phyloP scores from a whole-genome alignment of 192 early-diverging fungal genomes.

The Coemansia erecta region DNA sequence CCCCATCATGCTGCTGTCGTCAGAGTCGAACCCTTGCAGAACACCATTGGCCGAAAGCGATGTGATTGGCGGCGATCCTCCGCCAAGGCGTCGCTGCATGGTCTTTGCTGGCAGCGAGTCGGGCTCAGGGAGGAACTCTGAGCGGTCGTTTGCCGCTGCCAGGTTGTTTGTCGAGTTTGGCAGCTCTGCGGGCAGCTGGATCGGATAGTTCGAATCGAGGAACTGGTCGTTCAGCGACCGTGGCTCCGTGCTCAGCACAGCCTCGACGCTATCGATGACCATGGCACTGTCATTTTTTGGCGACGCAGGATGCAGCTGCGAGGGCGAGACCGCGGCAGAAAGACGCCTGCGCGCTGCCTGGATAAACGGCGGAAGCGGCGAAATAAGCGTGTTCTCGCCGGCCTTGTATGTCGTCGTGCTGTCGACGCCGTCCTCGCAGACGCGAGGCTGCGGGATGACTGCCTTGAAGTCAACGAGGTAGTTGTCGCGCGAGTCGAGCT shows the following conservation, averaged over 20 bases:
- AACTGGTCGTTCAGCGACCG: conserved; percentile 53
- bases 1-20: conserved; percentile 24
- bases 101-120: conserved; percentile 42
- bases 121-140: conserved; percentile 50
- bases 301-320: conserved; percentile 16
- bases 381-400: conserved; percentile 35
- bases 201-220: conserved; percentile 51
- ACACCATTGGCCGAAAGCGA: conserved; percentile 2
- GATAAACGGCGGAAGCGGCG: conserved; percentile 42
- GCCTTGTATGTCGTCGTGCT: conserved; percentile 31
- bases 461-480: conserved; percentile 98
- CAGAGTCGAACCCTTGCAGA: conserved; percentile 26
- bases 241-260: conserved; percentile 20
- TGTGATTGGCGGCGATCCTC: conserved; percentile 6
- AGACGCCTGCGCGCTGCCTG: conserved; percentile 41
- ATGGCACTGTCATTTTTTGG: conserved; percentile 16
- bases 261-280: conserved; percentile 2
- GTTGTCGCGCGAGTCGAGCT: conserved; percentile 79
- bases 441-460: conserved; percentile 48
- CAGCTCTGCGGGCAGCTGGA: conserved; percentile 52
- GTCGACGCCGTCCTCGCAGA: conserved; percentile 21
- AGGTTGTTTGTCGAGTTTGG: conserved; percentile 18
- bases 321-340: conserved; percentile 21
- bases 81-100: conserved; percentile 34
- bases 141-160: conserved; percentile 35